Base-by-base conservation (phyloP, 495 filamentous ascomycete genomes). In the Penicillium longicatenatum region DNA sequence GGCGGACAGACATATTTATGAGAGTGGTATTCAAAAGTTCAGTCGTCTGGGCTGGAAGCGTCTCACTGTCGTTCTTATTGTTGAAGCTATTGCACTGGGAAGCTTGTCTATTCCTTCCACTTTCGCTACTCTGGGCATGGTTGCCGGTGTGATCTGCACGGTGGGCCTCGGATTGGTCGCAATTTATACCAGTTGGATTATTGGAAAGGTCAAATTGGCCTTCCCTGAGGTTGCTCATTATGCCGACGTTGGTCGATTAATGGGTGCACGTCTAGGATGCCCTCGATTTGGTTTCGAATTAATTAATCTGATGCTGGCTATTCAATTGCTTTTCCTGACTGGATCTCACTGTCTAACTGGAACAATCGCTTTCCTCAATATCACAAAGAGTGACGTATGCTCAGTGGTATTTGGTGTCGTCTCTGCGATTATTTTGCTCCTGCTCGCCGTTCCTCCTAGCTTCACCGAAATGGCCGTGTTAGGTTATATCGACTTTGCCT, bases 321-420 rank as follows among this genome's bases (percentile, higher is more conserved):
- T 87, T 41, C 81, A 87, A 61, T 76, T 90, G 22, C 63, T 85
- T 29, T 88, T 90, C 70, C 79, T 87, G 50, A 83, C 86, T 62
- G 87, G 79, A 30, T 86, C 85, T 4, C 89, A 91, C 64, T 78
- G 88, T 56, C 70, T 90, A 31, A 86, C 84, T 0, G 88, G 87
- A 61, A 82, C 81, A 20, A 88, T 90, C 66, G 83, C 83, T 60
- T 81, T 89, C 63, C 79, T 81, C 37, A 81, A 75, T 53, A 72
- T 90, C 29, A 82, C 84, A 8, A 67, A 82, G 10, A 76, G 86
- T 62, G 79, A 70, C 7, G 62, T 75, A 1, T 91, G 89, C 65
- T 82, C 84, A 10, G 74, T 89, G 53, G 72, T 82, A 3, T 90
- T 84, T 63, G 80, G 76, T 14, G 70, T 85, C 21, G 73, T 86